Conservation (phyloP, 1,284 basidiomycete genomes). For the Irpex rosettiformis region DNA sequence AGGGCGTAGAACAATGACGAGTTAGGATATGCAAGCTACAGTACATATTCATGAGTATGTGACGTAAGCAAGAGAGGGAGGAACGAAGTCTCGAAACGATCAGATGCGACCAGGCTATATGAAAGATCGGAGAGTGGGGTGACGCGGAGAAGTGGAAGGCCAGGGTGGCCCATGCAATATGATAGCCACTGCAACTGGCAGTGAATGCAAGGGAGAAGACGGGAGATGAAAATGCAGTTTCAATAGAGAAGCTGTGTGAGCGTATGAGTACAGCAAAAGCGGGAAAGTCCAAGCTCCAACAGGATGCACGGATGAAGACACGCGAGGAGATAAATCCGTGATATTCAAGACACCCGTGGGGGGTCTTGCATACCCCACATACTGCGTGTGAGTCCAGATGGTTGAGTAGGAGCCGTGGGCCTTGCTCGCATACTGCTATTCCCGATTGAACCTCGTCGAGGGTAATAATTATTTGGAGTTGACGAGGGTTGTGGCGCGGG, state of each 20-base stretch:
- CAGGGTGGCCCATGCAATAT: neutral
- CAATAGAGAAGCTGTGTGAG: neutral
- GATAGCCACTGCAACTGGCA: neutral
- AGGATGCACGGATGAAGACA: neutral
- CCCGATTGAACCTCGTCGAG: conserved; percentile 13
- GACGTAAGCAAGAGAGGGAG: neutral
- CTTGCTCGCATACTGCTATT: conserved; percentile 11
- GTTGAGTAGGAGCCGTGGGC: conserved; percentile 1
- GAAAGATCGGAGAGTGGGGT: neutral
- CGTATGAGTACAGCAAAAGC: neutral
- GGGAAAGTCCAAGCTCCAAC: neutral
- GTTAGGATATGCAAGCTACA: neutral
- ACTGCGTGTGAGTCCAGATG: conserved; percentile 10
- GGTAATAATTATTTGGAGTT: conserved; percentile 7
- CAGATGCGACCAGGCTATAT: neutral
- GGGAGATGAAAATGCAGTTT: neutral
- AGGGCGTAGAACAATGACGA: too few species aligned
- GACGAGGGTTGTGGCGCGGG: conserved; percentile 1
- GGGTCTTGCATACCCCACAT: conserved; percentile 14
- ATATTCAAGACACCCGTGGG: conserved; percentile 5
- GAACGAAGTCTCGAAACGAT: too few species aligned
- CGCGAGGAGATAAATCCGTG: neutral
- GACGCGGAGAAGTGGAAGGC: neutral
- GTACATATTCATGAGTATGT: conserved; percentile 1
- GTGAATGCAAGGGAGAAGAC: neutral